Evolutionary conservation across 2,329 filamentous ascomycete species (phyloP).

Genomic region (Epichloe uncinata): DNA sequence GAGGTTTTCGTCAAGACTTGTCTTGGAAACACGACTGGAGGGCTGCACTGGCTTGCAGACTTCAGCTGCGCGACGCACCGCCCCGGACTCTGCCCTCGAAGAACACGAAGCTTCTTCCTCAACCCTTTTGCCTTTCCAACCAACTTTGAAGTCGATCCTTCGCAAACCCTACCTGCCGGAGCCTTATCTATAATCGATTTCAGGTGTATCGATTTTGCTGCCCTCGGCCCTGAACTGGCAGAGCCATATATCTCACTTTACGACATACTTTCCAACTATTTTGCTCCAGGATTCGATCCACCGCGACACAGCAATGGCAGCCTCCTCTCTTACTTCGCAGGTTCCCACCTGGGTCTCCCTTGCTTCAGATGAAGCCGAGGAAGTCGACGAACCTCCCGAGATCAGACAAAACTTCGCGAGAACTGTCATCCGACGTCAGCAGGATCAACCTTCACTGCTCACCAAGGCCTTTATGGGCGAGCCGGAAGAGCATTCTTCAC

Average conservation of each 20-base stretch:
- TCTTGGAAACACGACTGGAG: constrained; percentile 8
- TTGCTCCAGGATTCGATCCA: background rate
- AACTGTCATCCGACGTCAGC: constrained; percentile 32
- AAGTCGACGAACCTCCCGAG: constrained; percentile 85
- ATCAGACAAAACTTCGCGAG: constrained; percentile 30
- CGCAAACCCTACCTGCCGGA: background rate
- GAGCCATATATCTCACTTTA: background rate
- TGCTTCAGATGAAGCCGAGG: constrained; percentile 51
- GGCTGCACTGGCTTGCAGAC: constrained; percentile 14
- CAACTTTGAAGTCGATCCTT: background rate
- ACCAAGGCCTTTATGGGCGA: constrained; percentile 68
- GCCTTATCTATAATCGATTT: background rate
- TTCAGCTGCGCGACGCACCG: constrained; percentile 11
- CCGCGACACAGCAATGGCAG: constrained; percentile 14
- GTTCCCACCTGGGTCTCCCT: constrained; percentile 21
- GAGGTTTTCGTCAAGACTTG: constrained; percentile 7
- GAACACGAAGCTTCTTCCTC: background rate
- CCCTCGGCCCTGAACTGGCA: background rate
- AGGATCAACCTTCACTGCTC: constrained; percentile 64
- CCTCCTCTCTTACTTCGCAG: constrained; percentile 12
- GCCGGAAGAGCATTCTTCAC: constrained; percentile 41
- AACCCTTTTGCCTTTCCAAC: background rate
- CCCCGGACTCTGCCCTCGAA: background rate
- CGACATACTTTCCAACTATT: background rate
- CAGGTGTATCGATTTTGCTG: background rate